Percentiles rank a stretch among this genome's conserved stretches.
These are phyloP conservation scores for Copromyces sp. DNA, from an alignment of 495 filamentous ascomycete species.

Conservation along the genomic window DNA sequence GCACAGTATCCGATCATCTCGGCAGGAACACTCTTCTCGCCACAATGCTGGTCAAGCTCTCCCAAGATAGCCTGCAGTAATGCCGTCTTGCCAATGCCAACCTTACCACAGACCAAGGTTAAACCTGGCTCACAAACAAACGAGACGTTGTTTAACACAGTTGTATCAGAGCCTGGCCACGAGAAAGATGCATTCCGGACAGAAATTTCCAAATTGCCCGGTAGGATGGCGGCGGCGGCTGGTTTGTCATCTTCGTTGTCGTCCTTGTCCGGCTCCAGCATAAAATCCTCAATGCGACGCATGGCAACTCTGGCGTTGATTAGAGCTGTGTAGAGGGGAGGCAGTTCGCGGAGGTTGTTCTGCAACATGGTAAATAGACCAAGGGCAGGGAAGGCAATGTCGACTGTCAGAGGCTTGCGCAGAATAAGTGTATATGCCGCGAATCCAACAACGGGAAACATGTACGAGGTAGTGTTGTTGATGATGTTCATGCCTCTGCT, in stretches of 20 bases:
- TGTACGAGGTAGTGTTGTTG: slow-evolving; percentile 52
- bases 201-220: slow-evolving; percentile 28
- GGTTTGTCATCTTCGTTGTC: slow-evolving; percentile 25
- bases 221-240: slow-evolving; percentile 1
- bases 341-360: slow-evolving; percentile 56
- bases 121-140: slow-evolving; percentile 53
- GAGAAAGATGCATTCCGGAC: slow-evolving; percentile 59
- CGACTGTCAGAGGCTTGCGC: slow-evolving; percentile 53
- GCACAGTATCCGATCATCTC: slow-evolving; percentile 73
- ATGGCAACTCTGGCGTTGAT: slow-evolving; percentile 68
- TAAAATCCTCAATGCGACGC: slow-evolving; percentile 71
- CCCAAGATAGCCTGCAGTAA: slow-evolving; percentile 69
- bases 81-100: slow-evolving; percentile 73
- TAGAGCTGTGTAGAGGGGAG: slow-evolving; percentile 56
- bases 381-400: slow-evolving; percentile 72
- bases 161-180: slow-evolving; percentile 56
- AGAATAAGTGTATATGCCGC: slow-evolving; percentile 65
- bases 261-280: slow-evolving; percentile 71
- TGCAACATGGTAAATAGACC: slow-evolving; percentile 70
- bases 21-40: slow-evolving; percentile 47
- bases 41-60: slow-evolving; percentile 58
- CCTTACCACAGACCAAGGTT: slow-evolving; percentile 55
- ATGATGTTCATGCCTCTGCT: slow-evolving; percentile 46
- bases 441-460: slow-evolving; percentile 71
- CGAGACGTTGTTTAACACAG: slow-evolving; percentile 53